Conservation (phyloP, 768 basidiomycete genomes). For the Serendipita sp. region DNA sequence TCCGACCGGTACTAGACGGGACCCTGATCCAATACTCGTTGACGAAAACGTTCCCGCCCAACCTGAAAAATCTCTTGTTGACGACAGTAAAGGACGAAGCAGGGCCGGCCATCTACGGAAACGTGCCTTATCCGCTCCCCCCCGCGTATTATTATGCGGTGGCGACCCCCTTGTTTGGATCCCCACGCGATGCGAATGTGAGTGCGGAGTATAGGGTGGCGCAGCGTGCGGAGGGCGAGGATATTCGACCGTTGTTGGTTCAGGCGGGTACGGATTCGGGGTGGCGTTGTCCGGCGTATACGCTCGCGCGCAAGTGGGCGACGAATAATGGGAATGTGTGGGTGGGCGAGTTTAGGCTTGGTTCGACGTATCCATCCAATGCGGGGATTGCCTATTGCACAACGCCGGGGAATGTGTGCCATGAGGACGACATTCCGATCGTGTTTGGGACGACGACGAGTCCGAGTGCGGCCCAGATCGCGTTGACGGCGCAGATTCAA, state of each 20-base stretch:
- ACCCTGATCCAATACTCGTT: constrained; percentile 50
- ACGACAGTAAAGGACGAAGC: constrained; percentile 63
- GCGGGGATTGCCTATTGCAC: constrained; percentile 39
- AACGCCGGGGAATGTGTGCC: constrained; percentile 45
- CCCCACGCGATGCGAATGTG: constrained; percentile 28
- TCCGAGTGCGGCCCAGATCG: constrained; percentile 39
- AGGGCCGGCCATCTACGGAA: constrained; percentile 33
- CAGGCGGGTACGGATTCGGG: constrained; percentile 49
- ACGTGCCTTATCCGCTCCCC: constrained; percentile 22
- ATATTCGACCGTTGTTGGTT: constrained; percentile 42
- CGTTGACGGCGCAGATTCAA: constrained; percentile 52
- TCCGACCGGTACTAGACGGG: constrained; percentile 56
- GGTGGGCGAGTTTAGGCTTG: constrained; percentile 48
- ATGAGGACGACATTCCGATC: constrained; percentile 35
- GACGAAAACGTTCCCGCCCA: constrained; percentile 46
- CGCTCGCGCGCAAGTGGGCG: constrained; percentile 55
- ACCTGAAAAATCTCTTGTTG: constrained; percentile 50
- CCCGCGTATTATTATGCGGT: constrained; percentile 24
- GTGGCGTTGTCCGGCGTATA: constrained; percentile 59
- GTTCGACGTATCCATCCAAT: constrained; percentile 61
- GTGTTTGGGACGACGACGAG: constrained; percentile 38
- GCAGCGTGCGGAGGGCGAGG: constrained; percentile 20
- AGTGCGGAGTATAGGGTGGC: constrained; percentile 21
- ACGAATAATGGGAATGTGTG: constrained; percentile 46
- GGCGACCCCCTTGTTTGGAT: constrained; percentile 33